Percentiles rank a stretch among this genome's conserved stretches.
phyloP scores from a whole-genome alignment of 768 basidiomycete genomes.

The Boletellus emodensis region DNA sequence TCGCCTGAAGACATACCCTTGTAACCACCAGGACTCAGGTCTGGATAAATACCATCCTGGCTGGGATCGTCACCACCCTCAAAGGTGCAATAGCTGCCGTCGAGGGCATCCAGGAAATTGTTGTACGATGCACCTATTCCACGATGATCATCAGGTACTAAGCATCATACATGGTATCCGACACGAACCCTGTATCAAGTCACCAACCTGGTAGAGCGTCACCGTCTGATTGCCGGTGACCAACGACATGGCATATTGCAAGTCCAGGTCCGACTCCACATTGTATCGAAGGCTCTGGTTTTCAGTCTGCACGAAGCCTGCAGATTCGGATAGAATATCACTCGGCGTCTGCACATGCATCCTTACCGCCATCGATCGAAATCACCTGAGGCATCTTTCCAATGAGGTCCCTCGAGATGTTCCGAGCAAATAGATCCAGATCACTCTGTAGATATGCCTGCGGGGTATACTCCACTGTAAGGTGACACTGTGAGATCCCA shows the following conservation, averaged over 20 bases:
- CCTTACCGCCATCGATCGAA: constrained; percentile 36
- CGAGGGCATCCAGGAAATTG: constrained; percentile 35
- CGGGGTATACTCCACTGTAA: constrained; percentile 29
- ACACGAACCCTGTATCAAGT: constrained; percentile 19
- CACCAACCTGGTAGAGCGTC: constrained; percentile 34
- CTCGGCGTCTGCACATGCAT: background rate
- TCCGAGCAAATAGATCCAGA: constrained; percentile 31
- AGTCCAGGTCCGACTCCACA: constrained; percentile 31
- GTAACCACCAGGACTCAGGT: constrained; percentile 21
- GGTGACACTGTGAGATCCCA: too few relatives aligned
- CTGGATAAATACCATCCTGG: constrained; percentile 26
- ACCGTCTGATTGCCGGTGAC: constrained; percentile 28
- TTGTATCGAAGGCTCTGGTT: constrained; percentile 15
- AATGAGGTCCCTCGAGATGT: constrained; percentile 15
- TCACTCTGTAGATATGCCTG: constrained; percentile 29
- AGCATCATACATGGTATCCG: background rate
- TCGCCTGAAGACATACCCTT: constrained; percentile 5
- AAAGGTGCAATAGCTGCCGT: constrained; percentile 31
- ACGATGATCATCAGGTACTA: background rate
- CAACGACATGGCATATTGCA: constrained; percentile 31
- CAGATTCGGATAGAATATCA: background rate
- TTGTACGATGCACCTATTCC: constrained; percentile 28
- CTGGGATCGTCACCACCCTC: constrained; percentile 33
- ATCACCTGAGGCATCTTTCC: constrained; percentile 28
- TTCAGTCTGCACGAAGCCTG: constrained; percentile 27